phyloP scores from a whole-genome alignment of 257 asterid species.

The Petunia secreta region DNA sequence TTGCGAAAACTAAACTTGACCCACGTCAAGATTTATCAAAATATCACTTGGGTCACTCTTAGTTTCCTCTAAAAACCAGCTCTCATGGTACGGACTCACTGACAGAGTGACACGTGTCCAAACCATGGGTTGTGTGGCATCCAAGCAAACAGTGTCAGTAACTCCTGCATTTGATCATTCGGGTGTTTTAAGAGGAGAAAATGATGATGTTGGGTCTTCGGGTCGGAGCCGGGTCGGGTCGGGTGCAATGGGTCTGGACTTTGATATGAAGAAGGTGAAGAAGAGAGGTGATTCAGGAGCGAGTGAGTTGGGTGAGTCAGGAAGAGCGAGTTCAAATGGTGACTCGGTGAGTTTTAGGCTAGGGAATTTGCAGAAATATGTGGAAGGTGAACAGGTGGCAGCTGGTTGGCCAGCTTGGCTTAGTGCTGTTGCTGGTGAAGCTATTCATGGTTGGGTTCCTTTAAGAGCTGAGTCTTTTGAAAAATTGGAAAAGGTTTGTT shows the following conservation, averaged over 20 bases:
- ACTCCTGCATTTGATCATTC: constrained; percentile 87
- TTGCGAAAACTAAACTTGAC: constrained; percentile 38
- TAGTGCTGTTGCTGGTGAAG: constrained; percentile 67
- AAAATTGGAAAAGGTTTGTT: constrained; percentile 55
- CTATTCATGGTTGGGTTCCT: constrained; percentile 69
- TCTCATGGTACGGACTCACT: neutral
- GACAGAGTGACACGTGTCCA: neutral
- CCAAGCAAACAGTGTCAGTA: constrained; percentile 78
- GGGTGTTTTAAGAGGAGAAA: constrained; percentile 52
- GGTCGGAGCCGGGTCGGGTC: constrained; percentile 31
- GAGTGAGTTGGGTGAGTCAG: constrained; percentile 84
- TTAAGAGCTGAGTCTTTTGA: constrained; percentile 56
- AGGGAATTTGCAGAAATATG: constrained; percentile 75
- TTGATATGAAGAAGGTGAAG: constrained; percentile 62
- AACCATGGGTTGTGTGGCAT: constrained; percentile 87
- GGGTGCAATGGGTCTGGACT: constrained; percentile 61
- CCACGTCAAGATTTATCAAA: constrained; percentile 51
- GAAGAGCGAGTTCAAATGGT: constrained; percentile 74
- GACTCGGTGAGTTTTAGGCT: constrained; percentile 88
- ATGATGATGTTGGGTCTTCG: constrained; percentile 16
- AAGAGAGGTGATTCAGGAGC: constrained; percentile 62
- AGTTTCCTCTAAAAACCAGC: constrained; percentile 26
- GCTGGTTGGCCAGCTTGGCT: constrained; percentile 88
- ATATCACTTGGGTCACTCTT: constrained; percentile 49
- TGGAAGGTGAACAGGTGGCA: constrained; percentile 59